Evolutionary conservation across 148 eudicot species (phyloP).

Genomic region (Linanthus parryae): DNA sequence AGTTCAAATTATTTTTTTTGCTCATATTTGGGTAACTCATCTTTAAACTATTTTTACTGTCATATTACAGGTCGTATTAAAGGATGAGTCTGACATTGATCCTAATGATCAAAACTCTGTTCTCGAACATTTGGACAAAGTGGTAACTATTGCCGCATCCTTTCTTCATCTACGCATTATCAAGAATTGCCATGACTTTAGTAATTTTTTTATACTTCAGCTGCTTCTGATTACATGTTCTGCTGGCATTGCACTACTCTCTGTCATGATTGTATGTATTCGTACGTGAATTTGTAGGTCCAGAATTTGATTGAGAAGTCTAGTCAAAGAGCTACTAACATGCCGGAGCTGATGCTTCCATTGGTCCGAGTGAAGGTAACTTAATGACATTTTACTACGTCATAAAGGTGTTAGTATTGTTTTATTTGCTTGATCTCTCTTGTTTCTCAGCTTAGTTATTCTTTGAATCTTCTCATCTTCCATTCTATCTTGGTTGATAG

Average conservation of each 20-base stretch:
- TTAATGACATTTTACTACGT: too few species aligned
- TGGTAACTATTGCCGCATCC: conserved; percentile 45
- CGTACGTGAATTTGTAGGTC: conserved; percentile 43
- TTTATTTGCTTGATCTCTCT: too few species aligned
- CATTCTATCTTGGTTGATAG: conserved; percentile 33
- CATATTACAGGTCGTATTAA: conserved; percentile 60
- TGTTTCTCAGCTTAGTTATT: too few species aligned
- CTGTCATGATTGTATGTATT: too few species aligned
- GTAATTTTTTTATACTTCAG: too few species aligned
- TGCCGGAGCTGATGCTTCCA: conserved; percentile 68
- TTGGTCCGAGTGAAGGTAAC: conserved; percentile 85
- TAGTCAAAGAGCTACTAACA: conserved; percentile 37
- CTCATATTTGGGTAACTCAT: conserved; percentile 2
- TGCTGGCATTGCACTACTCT: conserved; percentile 1
- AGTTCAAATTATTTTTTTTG: not conserved
- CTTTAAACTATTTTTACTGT: conserved; percentile 6
- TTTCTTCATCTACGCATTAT: conserved; percentile 1
- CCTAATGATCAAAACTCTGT: conserved; percentile 88
- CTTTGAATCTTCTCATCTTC: not conserved
- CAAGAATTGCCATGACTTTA: not conserved
- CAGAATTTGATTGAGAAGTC: conserved; percentile 73
- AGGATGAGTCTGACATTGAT: conserved; percentile 80
- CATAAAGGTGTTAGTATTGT: too few species aligned
- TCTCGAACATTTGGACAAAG: conserved; percentile 88
- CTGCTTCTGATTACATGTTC: not conserved